Evolutionary conservation across 2,329 filamentous ascomycete species (phyloP).

Genomic region (Cercospora brassicicola): DNA sequence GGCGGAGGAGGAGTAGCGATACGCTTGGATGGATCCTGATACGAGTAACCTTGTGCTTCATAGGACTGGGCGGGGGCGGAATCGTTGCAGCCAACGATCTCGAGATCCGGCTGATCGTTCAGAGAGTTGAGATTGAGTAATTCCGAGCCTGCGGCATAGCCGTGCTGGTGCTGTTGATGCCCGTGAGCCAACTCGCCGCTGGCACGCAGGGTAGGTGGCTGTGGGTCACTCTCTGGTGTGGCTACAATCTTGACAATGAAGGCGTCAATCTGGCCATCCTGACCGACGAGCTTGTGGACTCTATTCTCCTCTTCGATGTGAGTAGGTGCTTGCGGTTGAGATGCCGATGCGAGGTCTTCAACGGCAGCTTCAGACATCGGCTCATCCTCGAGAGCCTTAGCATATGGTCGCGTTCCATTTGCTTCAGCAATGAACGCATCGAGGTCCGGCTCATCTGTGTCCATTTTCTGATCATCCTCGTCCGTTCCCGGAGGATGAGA

Average conservation of each 20-base stretch:
- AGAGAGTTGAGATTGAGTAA: neutral
- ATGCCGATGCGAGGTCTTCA: neutral
- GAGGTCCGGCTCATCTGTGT: neutral
- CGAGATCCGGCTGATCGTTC: constrained; percentile 2
- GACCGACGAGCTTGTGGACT: constrained; percentile 1
- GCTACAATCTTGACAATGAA: constrained; percentile 6
- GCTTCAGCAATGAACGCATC: constrained; percentile 10
- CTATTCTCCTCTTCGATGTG: constrained; percentile 1
- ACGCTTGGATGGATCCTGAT: neutral
- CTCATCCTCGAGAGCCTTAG: neutral
- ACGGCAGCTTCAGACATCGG: neutral
- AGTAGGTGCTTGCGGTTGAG: neutral
- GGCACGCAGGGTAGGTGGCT: neutral
- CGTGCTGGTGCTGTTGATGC: neutral
- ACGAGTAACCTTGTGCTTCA: constrained; percentile 7
- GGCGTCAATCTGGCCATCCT: constrained; percentile 1
- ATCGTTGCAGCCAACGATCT: constrained; percentile 12
- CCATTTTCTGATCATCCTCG: neutral
- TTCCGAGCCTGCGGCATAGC: neutral
- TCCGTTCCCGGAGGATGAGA: neutral
- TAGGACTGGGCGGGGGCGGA: constrained; percentile 7
- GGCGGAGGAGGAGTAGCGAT: constrained; percentile 17
- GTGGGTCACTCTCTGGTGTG: neutral
- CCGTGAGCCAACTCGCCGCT: neutral
- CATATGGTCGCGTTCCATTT: neutral